Evolutionary conservation across 805 yeast genomes (phyloP), one percentile per base, ranked within the genome.

Genomic region (Metschnikowia lochheadii): DNA sequence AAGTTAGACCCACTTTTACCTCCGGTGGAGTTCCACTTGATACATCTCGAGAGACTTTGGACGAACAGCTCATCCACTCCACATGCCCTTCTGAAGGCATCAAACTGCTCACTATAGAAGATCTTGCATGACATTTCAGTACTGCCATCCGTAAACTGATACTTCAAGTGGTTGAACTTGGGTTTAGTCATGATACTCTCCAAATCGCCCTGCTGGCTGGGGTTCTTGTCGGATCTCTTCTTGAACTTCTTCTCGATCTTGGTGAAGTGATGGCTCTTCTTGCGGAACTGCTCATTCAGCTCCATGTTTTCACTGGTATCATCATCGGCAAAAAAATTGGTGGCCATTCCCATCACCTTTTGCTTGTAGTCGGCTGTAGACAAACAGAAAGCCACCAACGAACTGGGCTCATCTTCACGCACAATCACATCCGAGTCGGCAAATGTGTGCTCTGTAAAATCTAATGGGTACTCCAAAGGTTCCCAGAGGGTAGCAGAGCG

Each of bases 1-100:
- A 94, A 94, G 2, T 89, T 89, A 2, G 97, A 89, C 0, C 98
- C 97, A 65, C 96, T 88, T 63, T 94, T 94, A 35, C 99, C 99
- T 37, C 99, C 99, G 26, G 84, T 81, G 0, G 96, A 86, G 61
- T 92, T 91, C 98, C 98, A 95, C 62, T 90, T 88, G 13, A 90
- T 82, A 69, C 99, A 94, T 53, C 99, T 72, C 5, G 97, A 84
- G 43, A 95, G 77, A 66, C 97, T 90, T 64, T 90, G 96, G 38
- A 94, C 82, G 57, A 85, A 94, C 57, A 79, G 79, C 5, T 80
- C 85, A 50, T 82, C 82, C 49, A 84, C 81, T 0, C 89, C 90
- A 72, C 97, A 92, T 31, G 87, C 84, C 50, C 82, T 77, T 50
- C 99, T 75, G 59, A 94, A 84, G 0, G 98, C 97, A 63, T 92